Conservation (phyloP, 495 filamentous ascomycete genomes). For the Xylaria curta region DNA sequence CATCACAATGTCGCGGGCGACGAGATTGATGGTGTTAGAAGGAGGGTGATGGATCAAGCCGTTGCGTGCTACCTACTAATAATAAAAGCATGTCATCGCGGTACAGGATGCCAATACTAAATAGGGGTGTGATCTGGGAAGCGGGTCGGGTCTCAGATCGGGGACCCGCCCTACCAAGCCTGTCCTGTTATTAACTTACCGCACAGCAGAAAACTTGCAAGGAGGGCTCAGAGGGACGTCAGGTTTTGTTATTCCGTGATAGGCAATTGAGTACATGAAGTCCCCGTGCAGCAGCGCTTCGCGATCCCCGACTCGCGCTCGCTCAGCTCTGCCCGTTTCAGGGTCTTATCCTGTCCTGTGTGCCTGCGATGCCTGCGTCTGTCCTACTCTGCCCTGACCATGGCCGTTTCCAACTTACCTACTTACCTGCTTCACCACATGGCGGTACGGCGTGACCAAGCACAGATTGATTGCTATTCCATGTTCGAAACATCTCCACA, state of each 20-base stretch:
- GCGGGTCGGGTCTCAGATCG: constrained; percentile 29
- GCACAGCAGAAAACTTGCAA: constrained; percentile 3
- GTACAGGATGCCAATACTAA: constrained; percentile 10
- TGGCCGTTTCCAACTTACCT: constrained; percentile 22
- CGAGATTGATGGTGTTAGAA: background rate
- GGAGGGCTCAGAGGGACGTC: constrained; percentile 18
- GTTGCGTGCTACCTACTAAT: constrained; percentile 26
- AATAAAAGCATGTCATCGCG: constrained; percentile 28
- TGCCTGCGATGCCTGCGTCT: background rate
- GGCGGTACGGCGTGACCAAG: constrained; percentile 22
- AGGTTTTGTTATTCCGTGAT: constrained; percentile 18
- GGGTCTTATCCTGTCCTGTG: constrained; percentile 1
- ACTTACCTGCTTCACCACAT: constrained; percentile 29
- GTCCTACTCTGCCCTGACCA: constrained; percentile 9
- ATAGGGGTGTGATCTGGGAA: constrained; percentile 23
- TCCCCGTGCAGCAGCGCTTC: constrained; percentile 21
- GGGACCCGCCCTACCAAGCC: constrained; percentile 16
- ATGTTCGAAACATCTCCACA: constrained; percentile 22
- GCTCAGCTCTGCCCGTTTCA: constrained; percentile 30
- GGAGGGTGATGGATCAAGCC: constrained; percentile 5
- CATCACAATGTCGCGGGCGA: constrained; percentile 9
- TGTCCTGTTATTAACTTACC: constrained; percentile 12
- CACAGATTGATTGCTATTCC: constrained; percentile 10
- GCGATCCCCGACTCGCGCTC: constrained; percentile 17
- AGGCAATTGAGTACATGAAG: constrained; percentile 25